Evolutionary conservation across 2,329 filamentous ascomycete genomes (phyloP).

Genomic region (Neoascochyta sp.): DNA sequence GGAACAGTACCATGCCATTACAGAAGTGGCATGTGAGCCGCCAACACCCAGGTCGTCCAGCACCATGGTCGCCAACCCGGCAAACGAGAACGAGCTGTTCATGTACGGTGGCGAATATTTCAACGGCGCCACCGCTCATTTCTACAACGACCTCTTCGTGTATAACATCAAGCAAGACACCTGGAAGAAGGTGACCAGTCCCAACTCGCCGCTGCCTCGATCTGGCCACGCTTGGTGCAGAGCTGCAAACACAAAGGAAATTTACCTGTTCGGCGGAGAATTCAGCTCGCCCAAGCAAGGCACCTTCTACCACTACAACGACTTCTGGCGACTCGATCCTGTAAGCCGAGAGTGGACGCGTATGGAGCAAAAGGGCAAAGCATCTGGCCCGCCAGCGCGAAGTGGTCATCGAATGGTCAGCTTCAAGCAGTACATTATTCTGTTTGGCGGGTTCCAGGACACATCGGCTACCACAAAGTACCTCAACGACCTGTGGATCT

Average conservation of each 20-base stretch:
- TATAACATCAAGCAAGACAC: conserved; percentile 79
- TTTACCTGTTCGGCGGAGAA: conserved; percentile 94
- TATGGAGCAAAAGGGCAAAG: conserved; percentile 76
- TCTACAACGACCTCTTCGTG: conserved; percentile 64
- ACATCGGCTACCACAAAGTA: conserved; percentile 95
- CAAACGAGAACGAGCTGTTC: conserved; percentile 81
- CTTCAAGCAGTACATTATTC: conserved; percentile 92
- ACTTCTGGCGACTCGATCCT: conserved; percentile 93
- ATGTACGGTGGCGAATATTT: conserved; percentile 95
- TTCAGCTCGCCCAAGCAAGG: conserved; percentile 96
- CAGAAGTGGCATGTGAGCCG: conserved; percentile 69
- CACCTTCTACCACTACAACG: conserved; percentile 98
- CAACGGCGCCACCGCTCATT: conserved; percentile 78
- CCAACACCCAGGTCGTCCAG: conserved; percentile 76
- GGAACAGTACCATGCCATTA: conserved; percentile 90
- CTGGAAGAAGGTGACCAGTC: conserved; percentile 86
- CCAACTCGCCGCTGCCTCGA: conserved; percentile 85
- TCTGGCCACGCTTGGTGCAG: conserved; percentile 94
- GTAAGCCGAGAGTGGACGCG: conserved; percentile 83
- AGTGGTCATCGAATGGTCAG: conserved; percentile 95
- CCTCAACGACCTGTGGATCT: conserved; percentile 89
- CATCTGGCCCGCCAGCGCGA: conserved; percentile 74
- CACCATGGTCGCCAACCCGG: conserved; percentile 78
- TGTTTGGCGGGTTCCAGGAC: conserved; percentile 97
- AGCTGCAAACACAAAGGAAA: conserved; percentile 75